phyloP scores from a whole-genome alignment of 257 asterid species.

The Solanum bulbocastanum region DNA sequence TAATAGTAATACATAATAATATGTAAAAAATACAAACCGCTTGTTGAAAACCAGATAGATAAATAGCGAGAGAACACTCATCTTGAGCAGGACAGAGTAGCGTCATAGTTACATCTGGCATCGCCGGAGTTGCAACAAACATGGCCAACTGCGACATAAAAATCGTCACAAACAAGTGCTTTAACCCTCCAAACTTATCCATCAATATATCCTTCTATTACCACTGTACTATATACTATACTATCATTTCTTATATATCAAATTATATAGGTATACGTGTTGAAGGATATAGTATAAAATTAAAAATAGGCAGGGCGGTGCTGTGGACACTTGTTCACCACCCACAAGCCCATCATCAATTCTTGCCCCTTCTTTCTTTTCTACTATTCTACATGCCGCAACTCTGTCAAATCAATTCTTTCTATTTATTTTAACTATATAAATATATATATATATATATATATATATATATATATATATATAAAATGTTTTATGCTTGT shows the following conservation, averaged over 20 bases:
- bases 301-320: neutral
- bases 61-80: conserved; percentile 49
- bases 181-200: neutral
- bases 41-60: conserved; percentile 37
- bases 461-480: no score
- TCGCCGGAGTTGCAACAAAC: conserved; percentile 4
- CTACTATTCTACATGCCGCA: neutral
- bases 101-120: conserved; percentile 36
- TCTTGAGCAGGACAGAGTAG: conserved; percentile 46
- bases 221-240: neutral
- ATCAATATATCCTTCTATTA: neutral
- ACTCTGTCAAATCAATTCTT: neutral
- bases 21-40: neutral
- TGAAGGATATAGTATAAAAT: no score
- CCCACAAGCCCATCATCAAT: neutral
- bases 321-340: neutral
- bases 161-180: neutral
- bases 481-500: no score
- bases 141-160: neutral
- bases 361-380: neutral
- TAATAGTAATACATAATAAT: no score
- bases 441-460: no score
- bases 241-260: no score
- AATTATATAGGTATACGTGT: no score
- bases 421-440: no score